Evolutionary conservation across 1,139 yeast genomes (phyloP).

Genomic region (Hansenula lynferdii): DNA sequence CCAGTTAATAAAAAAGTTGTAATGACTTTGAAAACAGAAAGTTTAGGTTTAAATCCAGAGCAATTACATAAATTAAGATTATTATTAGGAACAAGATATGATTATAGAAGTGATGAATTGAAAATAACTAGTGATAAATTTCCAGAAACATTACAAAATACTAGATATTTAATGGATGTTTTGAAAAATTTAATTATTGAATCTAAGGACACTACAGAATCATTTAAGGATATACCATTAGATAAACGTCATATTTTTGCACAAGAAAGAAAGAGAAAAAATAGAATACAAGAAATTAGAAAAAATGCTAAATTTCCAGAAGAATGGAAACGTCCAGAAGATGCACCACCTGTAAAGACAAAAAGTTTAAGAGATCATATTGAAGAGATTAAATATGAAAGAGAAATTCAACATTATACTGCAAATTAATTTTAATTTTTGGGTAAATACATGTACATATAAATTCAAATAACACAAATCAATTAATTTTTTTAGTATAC

Average conservation of each 20-base stretch:
- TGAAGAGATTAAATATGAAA: too few species aligned
- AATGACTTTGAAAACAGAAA: slow-evolving; percentile 47
- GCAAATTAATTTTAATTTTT: too few species aligned
- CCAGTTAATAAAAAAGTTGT: slow-evolving; percentile 74
- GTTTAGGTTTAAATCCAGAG: slow-evolving; percentile 45
- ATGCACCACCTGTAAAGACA: slow-evolving; percentile 45
- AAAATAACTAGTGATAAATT: slow-evolving; percentile 60
- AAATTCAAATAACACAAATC: too few species aligned
- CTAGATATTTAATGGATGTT: slow-evolving; percentile 63
- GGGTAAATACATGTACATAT: too few species aligned
- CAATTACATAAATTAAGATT: slow-evolving; percentile 74
- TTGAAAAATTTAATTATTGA: slow-evolving; percentile 57
- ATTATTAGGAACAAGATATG: slow-evolving; percentile 74
- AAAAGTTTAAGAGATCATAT: slow-evolving; percentile 18
- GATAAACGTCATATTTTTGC: slow-evolving; percentile 64
- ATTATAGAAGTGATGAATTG: slow-evolving; percentile 53
- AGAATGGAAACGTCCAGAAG: slow-evolving; percentile 78
- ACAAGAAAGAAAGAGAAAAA: slow-evolving; percentile 39
- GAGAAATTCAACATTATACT: too few species aligned
- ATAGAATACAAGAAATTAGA: slow-evolving; percentile 15
- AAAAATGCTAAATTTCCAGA: slow-evolving; percentile 56
- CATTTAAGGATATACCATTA: slow-evolving; percentile 72
- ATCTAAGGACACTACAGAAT: slow-evolving; percentile 59
- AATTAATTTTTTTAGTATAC: too few species aligned
- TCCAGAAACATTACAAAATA: slow-evolving; percentile 82